Evolutionary conservation across 495 filamentous ascomycete genomes (phyloP), one percentile per base, ranked within the genome.

Genomic region (Tuber umbilicatum): DNA sequence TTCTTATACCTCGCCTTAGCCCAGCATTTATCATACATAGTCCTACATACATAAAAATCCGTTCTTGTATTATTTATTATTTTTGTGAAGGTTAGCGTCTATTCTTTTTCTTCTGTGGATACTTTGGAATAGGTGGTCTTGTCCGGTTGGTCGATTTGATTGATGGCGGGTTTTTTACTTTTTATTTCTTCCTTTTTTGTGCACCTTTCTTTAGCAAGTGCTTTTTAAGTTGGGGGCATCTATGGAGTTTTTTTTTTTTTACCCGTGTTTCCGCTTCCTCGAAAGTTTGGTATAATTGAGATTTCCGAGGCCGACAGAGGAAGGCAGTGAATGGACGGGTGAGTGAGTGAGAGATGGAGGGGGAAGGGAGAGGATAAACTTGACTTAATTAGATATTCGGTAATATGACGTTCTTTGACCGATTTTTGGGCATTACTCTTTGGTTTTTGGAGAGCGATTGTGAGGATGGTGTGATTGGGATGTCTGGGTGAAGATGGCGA

Each of bases 161-260:
- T 69, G 72, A 50, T 73, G 72, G 47, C 68, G 73, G 9, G 64
- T 39, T 19, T 74, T 71, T 69, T 69, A 47, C 45, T 16, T 41
- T 70, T 70, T 16, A 16, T 68, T 68, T 68, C 47, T 68, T 68
- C 47, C 78, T 79, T 79, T 70, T 75, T 70, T 73, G 69, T 79
- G 69, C 76, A 72, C 74, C 70, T 72, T 75, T 67, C 45, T 78
- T 73, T 72, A 45, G 70, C 27, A 67, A 69, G 47, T 67, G 68
- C 42, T 43, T 45, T 39, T 73, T 69, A 79, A 79, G 43, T 60
- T 55, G 64, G 45, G 75, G 72, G 69, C 47, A 73, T 70, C 70
- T 70, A 67, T 60, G 38, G 43, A 45, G 76, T 68, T 76, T 21
- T 50, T 70, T 42, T 37, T 68, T 41, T 76, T 47, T 55, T 38